Evolutionary conservation across 495 filamentous ascomycete species (phyloP).

Genomic region (Lasiosphaeria miniovina): DNA sequence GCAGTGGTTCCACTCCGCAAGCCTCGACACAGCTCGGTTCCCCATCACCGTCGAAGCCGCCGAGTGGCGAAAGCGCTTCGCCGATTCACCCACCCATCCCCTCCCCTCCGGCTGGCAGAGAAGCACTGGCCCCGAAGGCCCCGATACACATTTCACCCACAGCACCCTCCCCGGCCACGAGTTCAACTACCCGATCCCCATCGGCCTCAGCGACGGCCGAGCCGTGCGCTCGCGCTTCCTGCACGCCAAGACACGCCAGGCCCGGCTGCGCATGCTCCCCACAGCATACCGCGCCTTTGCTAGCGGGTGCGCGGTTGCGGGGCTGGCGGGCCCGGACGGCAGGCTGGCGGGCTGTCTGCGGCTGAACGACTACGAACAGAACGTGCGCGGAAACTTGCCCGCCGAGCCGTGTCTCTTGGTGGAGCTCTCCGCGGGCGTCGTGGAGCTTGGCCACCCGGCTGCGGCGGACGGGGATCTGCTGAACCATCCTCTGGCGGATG

Average conservation of each 20-base stretch:
- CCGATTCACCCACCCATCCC: neutral
- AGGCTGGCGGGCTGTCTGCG: constrained; percentile 9
- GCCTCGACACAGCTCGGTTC: neutral
- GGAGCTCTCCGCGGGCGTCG: constrained; percentile 17
- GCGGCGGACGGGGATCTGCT: neutral
- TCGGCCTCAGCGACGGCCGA: constrained; percentile 7
- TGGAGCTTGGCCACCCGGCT: neutral
- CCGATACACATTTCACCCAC: constrained; percentile 13
- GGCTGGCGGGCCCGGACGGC: constrained; percentile 5
- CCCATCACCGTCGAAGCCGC: constrained; percentile 3
- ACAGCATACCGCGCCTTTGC: constrained; percentile 9
- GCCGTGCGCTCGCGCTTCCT: constrained; percentile 14
- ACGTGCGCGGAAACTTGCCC: neutral
- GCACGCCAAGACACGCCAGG: constrained; percentile 11
- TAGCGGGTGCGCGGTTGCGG: constrained; percentile 8
- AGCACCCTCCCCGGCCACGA: constrained; percentile 8
- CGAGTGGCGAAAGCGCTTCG: constrained; percentile 6
- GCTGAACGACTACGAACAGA: constrained; percentile 8
- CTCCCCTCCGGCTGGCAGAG: constrained; percentile 8
- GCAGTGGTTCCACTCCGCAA: constrained; percentile 14
- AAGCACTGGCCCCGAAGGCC: neutral
- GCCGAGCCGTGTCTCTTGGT: constrained; percentile 8
- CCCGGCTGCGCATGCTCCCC: neutral
- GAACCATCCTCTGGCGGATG: constrained; percentile 14
- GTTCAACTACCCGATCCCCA: constrained; percentile 28